Conservation (phyloP, 495 filamentous ascomycete species). For the Bombardia bombarda region DNA sequence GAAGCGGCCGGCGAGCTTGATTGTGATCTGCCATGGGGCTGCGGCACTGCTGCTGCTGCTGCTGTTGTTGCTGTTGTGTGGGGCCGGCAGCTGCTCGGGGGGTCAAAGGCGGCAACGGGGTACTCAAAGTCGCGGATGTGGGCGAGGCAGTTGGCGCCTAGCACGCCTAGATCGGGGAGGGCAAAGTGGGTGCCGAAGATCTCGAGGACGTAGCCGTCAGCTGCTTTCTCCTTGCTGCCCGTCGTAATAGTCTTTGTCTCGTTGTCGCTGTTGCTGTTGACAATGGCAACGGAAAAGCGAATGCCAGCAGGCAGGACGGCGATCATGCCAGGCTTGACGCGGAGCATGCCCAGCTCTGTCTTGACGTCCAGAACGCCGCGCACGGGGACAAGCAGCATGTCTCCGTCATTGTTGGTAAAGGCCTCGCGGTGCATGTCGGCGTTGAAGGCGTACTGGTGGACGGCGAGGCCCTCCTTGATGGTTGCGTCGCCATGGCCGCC, state of each 20-base stretch:
- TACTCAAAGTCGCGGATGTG: constrained; percentile 66
- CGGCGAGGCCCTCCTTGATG: constrained; percentile 57
- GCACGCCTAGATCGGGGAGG: constrained; percentile 66
- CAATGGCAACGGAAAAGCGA: constrained; percentile 45
- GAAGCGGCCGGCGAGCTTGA: constrained; percentile 60
- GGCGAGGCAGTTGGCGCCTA: constrained; percentile 63
- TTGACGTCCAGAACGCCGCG: constrained; percentile 61
- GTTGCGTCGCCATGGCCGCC: constrained; percentile 64
- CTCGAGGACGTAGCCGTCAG: constrained; percentile 59
- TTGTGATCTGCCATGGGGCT: constrained; percentile 43
- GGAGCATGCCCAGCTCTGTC: constrained; percentile 49
- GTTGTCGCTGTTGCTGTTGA: neutral
- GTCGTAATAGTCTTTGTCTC: too few relatives aligned
- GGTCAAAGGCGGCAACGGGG: constrained; percentile 57
- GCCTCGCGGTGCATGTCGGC: constrained; percentile 58
- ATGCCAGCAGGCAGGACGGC: constrained; percentile 63
- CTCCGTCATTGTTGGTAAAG: constrained; percentile 65
- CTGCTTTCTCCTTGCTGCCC: neutral
- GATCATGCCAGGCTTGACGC: constrained; percentile 60
- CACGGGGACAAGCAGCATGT: constrained; percentile 62
- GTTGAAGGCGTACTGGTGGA: constrained; percentile 60
- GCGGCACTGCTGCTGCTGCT: too few relatives aligned
- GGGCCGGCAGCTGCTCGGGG: constrained; percentile 13
- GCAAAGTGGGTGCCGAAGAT: constrained; percentile 58
- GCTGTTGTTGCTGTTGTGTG: too few relatives aligned